Conservation (phyloP, 257 asterid species). For the Solanum bulbocastanum region DNA sequence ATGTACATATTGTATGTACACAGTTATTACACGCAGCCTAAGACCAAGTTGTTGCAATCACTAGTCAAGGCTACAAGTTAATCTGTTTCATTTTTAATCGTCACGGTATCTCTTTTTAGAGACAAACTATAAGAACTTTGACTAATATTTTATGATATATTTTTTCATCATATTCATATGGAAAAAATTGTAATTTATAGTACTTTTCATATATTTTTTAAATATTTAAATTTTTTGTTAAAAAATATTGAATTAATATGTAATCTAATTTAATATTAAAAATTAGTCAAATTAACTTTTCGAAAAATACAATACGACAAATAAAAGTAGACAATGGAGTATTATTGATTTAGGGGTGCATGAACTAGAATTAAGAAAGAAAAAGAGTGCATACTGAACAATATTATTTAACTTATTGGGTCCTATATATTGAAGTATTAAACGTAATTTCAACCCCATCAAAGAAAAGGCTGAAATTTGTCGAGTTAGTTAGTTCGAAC, state of each 20-base stretch:
- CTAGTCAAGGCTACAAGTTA: background rate
- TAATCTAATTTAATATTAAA: too few species aligned
- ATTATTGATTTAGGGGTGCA: background rate
- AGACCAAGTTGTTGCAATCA: background rate
- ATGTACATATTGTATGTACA: background rate
- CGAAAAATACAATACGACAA: too few species aligned
- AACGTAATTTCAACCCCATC: background rate
- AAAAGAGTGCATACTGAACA: background rate
- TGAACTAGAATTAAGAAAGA: background rate
- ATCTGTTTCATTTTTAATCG: background rate
- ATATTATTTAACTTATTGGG: background rate
- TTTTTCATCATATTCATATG: too few species aligned
- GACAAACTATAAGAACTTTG: too few species aligned
- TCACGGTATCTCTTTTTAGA: fast-evolving
- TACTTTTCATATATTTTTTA: too few species aligned
- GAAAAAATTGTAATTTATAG: too few species aligned
- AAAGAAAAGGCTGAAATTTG: background rate
- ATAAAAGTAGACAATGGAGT: fast-evolving
- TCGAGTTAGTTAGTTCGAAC: background rate
- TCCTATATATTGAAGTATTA: background rate
- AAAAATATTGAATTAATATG: too few species aligned
- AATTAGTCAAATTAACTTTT: too few species aligned
- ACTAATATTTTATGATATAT: too few species aligned
- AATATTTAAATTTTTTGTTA: too few species aligned
- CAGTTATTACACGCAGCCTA: background rate